phyloP scores from a whole-genome alignment of 306 rosid genomes.

The Crataegus laevigata region DNA sequence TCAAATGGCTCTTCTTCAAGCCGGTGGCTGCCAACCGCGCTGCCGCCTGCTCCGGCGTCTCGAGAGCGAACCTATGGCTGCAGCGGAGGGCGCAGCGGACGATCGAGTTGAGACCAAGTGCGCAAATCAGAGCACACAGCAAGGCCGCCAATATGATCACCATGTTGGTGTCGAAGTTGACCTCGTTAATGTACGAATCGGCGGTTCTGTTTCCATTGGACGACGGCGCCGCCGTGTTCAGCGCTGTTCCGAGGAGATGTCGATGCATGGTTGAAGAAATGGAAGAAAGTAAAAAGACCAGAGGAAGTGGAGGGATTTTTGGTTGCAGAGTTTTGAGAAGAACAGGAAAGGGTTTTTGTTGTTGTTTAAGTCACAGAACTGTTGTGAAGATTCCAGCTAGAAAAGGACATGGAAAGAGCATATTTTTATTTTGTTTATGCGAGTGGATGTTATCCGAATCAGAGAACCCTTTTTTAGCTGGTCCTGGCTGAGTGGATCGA shows the following conservation, averaged over 20 bases:
- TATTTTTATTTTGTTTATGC: constrained; percentile 19
- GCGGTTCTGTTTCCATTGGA: constrained; percentile 27
- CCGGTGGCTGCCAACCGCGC: constrained; percentile 39
- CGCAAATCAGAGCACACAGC: constrained; percentile 56
- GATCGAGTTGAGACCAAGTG: constrained; percentile 67
- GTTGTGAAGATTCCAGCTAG: constrained; percentile 36
- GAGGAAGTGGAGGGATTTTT: background rate
- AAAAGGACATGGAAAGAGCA: constrained; percentile 36
- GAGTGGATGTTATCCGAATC: constrained; percentile 32
- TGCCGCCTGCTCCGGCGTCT: constrained; percentile 32
- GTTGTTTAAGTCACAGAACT: constrained; percentile 13
- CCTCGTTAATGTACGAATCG: constrained; percentile 26
- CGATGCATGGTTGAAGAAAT: constrained; percentile 14
- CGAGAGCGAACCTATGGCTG: constrained; percentile 34
- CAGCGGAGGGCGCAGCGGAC: constrained; percentile 52
- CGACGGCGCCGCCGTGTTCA: constrained; percentile 21
- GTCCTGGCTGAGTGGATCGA: constrained; percentile 7
- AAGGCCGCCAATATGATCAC: constrained; percentile 70
- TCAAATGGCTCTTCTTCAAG: constrained; percentile 45
- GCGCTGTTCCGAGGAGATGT: constrained; percentile 25
- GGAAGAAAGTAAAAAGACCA: background rate
- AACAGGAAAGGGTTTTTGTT: background rate
- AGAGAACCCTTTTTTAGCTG: constrained; percentile 30
- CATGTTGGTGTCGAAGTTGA: constrained; percentile 76
- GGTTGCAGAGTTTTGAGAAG: background rate